A percentile compares a stretch with the other conserved stretches of the same genome.
Conservation (phyloP, 1,139 yeast genomes). For the Groenewaldozyma auringiensis region DNA sequence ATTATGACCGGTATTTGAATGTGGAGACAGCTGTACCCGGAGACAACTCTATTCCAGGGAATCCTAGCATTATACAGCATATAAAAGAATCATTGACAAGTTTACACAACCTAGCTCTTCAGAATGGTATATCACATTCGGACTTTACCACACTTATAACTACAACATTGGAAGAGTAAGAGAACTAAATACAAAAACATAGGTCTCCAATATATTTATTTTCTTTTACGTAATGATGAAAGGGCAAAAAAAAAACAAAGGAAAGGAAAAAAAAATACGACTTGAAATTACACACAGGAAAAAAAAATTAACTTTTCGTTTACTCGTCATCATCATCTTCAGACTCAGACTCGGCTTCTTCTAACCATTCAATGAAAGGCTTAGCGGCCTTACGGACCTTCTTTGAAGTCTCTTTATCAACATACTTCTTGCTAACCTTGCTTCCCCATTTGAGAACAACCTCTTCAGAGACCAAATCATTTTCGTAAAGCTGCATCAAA, state of each 20-base stretch:
- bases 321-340: conserved; percentile 32
- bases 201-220: too few species aligned
- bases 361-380: conserved; percentile 90
- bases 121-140: not conserved
- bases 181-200: too few species aligned
- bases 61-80: not conserved
- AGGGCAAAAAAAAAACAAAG: too few species aligned
- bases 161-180: not conserved
- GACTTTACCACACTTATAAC: not conserved
- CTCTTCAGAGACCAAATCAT: conserved; percentile 79
- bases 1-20: conserved; percentile 9
- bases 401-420: conserved; percentile 83
- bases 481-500: conserved; percentile 70
- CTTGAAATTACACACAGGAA: too few species aligned
- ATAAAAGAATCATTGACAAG: conserved; percentile 1
- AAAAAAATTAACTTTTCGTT: too few species aligned
- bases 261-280: too few species aligned
- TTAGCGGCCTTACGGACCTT: conserved; percentile 95
- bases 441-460: conserved; percentile 79
- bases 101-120: not conserved
- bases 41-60: conserved; percentile 3
- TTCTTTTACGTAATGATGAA: too few species aligned
- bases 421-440: conserved; percentile 87
- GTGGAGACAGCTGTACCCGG: conserved; percentile 15
- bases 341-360: conserved; percentile 82